phyloP scores from a whole-genome alignment of 495 filamentous ascomycete species.

The Terfezia boudieri region DNA sequence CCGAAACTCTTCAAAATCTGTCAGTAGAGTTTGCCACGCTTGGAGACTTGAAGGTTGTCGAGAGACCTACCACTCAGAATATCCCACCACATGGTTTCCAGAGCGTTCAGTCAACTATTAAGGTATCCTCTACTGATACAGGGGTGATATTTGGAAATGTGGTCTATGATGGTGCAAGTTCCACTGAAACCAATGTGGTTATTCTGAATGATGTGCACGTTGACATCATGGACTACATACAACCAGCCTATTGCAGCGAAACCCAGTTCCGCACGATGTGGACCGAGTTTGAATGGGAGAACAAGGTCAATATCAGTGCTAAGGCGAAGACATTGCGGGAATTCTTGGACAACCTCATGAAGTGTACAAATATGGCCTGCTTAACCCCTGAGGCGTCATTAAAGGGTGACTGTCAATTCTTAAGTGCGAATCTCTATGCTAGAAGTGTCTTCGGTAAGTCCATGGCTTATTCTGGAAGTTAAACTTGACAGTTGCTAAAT shows the following conservation, averaged over 20 bases:
- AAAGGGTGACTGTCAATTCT: slow-evolving; percentile 93
- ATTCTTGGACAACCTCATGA: slow-evolving; percentile 89
- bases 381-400: slow-evolving; percentile 88
- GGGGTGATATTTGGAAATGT: slow-evolving; percentile 99
- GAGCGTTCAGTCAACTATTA: slow-evolving; percentile 97
- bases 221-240: slow-evolving; percentile 99
- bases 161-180: slow-evolving; percentile 88
- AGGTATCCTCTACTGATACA: slow-evolving; percentile 94
- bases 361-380: slow-evolving; percentile 95
- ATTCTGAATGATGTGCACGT: slow-evolving; percentile 98
- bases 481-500: neutral
- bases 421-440: slow-evolving; percentile 93
- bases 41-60: slow-evolving; percentile 94
- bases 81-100: slow-evolving; percentile 87
- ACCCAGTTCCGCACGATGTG: slow-evolving; percentile 99
- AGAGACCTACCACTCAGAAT: slow-evolving; percentile 87
- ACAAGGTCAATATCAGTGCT: slow-evolving; percentile 98
- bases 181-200: slow-evolving; percentile 88
- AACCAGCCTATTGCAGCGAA: slow-evolving; percentile 88
- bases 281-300: slow-evolving; percentile 99
- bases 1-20: slow-evolving; percentile 88
- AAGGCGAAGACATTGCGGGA: slow-evolving; percentile 83
- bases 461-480: neutral
- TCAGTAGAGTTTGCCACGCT: slow-evolving; percentile 95
- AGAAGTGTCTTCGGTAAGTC: slow-evolving; percentile 93